A percentile compares a stretch with the other conserved stretches of the same genome.
phyloP scores from a whole-genome alignment of 1,284 basidiomycete species.

The Tylopilus sp. region DNA sequence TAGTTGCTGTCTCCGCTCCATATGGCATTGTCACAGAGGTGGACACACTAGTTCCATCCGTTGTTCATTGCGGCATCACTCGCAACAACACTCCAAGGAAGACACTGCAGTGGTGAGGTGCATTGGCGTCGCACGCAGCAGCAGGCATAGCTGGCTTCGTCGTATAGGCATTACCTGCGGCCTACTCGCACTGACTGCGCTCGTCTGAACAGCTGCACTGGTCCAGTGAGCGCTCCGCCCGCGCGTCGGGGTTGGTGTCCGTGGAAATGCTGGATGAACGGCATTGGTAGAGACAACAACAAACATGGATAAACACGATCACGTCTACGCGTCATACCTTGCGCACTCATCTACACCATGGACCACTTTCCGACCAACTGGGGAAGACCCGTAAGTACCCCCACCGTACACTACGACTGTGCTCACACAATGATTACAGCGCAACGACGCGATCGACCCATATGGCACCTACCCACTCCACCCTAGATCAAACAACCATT shows the following conservation, averaged over 20 bases:
- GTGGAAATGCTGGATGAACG: constrained; percentile 17
- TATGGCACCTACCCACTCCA: constrained; percentile 82
- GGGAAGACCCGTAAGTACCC: constrained; percentile 74
- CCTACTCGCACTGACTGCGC: too few relatives aligned
- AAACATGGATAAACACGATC: constrained; percentile 35
- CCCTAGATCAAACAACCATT: constrained; percentile 66
- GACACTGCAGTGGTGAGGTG: too few relatives aligned
- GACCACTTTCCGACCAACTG: constrained; percentile 86
- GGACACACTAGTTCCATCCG: too few relatives aligned
- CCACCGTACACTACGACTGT: neutral
- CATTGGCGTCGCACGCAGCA: too few relatives aligned
- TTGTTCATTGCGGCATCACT: too few relatives aligned
- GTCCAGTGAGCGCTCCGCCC: constrained; percentile 70
- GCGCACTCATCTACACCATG: constrained; percentile 56
- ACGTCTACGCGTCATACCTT: constrained; percentile 27
- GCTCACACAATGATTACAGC: constrained; percentile 50
- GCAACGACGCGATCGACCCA: constrained; percentile 77
- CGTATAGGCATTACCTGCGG: too few relatives aligned
- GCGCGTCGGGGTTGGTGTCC: constrained; percentile 46
- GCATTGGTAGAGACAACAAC: constrained; percentile 23
- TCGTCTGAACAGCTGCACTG: too few relatives aligned
- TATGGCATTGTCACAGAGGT: too few relatives aligned
- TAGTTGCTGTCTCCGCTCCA: too few relatives aligned
- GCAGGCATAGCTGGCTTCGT: too few relatives aligned
- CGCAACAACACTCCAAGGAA: too few relatives aligned